Percentiles rank a stretch among this genome's conserved stretches.
Conservation (phyloP, 2,329 filamentous ascomycete species). For the Cercospora citrullina region DNA sequence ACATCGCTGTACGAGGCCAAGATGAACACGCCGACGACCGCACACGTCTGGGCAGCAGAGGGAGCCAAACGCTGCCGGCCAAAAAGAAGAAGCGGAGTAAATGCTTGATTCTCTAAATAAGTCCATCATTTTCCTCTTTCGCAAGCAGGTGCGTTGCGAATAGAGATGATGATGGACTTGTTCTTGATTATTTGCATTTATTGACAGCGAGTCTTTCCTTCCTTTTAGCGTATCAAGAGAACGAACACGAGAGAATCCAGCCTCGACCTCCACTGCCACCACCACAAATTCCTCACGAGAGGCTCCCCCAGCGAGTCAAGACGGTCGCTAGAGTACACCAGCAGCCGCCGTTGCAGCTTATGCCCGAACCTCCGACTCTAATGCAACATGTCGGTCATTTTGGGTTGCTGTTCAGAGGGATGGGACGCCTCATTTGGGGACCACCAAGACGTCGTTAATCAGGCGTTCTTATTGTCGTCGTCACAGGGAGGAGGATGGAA, state of each 20-base stretch:
- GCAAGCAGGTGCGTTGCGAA: slow-evolving; percentile 12
- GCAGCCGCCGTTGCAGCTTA: slow-evolving; percentile 10
- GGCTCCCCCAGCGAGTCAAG: slow-evolving; percentile 4
- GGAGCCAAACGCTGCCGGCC: slow-evolving; percentile 40
- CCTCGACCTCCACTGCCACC: slow-evolving; percentile 13
- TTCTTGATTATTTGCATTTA: slow-evolving; percentile 16
- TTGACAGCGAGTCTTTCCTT: slow-evolving; percentile 14
- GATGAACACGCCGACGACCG: slow-evolving; percentile 44
- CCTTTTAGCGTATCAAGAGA: slow-evolving; percentile 8
- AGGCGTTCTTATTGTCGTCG: background rate
- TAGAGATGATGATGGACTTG: background rate
- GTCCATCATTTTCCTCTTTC: slow-evolving; percentile 8
- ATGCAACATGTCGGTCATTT: slow-evolving; percentile 17
- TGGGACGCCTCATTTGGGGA: slow-evolving; percentile 17
- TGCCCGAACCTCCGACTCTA: slow-evolving; percentile 12
- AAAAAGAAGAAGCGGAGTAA: slow-evolving; percentile 81
- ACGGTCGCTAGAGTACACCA: background rate
- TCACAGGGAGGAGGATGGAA: background rate
- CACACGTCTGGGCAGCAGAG: slow-evolving; percentile 43
- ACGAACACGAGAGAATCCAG: slow-evolving; percentile 14
- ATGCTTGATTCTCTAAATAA: slow-evolving; percentile 71
- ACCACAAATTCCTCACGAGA: background rate
- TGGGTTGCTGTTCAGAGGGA: slow-evolving; percentile 14
- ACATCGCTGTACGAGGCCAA: slow-evolving; percentile 80
- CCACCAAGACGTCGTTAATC: background rate